Evolutionary conservation across 345 rosid genomes (phyloP).

Genomic region (Syzygium grande): DNA sequence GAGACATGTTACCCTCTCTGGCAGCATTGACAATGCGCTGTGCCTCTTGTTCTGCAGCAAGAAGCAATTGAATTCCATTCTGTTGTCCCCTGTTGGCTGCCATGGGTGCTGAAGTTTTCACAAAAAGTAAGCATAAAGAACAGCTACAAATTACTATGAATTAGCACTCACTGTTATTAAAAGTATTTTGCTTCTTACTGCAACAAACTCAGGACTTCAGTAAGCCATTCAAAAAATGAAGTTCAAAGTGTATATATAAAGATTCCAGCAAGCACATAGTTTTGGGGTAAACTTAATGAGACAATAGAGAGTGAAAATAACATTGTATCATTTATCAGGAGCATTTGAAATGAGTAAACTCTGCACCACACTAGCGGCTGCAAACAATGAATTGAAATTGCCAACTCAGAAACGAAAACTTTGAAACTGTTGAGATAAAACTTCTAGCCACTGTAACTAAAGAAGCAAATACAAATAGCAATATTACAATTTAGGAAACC

Average conservation of each 20-base stretch:
- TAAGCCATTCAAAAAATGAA: not conserved
- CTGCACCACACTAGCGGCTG: not conserved
- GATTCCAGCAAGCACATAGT: not conserved
- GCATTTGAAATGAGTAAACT: not conserved
- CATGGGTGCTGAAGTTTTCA: slow-evolving; percentile 17
- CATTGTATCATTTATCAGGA: not conserved
- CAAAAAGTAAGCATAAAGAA: not conserved
- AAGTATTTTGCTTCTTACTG: not conserved
- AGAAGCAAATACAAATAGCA: not conserved
- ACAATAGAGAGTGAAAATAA: not conserved
- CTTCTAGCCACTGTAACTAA: not conserved
- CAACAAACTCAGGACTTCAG: not conserved
- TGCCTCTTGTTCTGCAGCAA: slow-evolving; percentile 57
- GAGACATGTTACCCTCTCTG: slow-evolving; percentile 20
- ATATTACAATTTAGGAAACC: not conserved
- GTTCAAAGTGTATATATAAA: not conserved
- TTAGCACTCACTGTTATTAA: not conserved
- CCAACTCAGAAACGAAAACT: not conserved
- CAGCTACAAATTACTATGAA: not conserved
- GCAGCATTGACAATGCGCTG: slow-evolving; percentile 51
- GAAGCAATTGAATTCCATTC: slow-evolving; percentile 52
- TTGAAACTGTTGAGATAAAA: not conserved
- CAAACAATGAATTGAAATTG: not conserved
- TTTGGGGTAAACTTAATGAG: not conserved
- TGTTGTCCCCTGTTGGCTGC: slow-evolving; percentile 32